Conservation (phyloP, 2,329 filamentous ascomycete genomes). For the Alternaria infectoria region DNA sequence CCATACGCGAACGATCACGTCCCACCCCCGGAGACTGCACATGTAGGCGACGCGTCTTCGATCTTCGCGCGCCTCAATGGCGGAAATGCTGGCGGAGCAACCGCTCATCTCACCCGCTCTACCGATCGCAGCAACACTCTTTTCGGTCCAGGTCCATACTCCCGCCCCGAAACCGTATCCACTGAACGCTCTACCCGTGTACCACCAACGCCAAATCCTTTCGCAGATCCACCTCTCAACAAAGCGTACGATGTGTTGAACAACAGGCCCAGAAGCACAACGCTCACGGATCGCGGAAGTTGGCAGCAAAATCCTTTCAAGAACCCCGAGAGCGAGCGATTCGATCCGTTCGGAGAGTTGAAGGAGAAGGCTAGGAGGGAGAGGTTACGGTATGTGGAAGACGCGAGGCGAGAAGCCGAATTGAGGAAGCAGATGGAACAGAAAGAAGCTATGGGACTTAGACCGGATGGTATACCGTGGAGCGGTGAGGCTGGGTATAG, state of each 20-base stretch:
- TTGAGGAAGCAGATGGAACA: constrained; percentile 16
- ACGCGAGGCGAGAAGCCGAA: constrained; percentile 31
- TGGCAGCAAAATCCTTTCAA: constrained; percentile 46
- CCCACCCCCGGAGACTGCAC: constrained; percentile 29
- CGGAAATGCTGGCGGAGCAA: background rate
- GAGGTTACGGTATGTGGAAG: constrained; percentile 32
- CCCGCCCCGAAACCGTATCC: constrained; percentile 43
- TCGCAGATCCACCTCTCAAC: constrained; percentile 43
- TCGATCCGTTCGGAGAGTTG: constrained; percentile 47
- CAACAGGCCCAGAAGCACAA: constrained; percentile 40
- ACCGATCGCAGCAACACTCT: constrained; percentile 34
- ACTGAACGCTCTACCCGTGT: constrained; percentile 23
- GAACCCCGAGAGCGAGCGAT: constrained; percentile 42
- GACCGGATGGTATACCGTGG: constrained; percentile 17
- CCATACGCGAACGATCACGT: constrained; percentile 30
- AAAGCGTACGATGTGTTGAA: constrained; percentile 46
- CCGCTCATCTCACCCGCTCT: constrained; percentile 28
- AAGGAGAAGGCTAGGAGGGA: constrained; percentile 41
- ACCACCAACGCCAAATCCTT: constrained; percentile 41
- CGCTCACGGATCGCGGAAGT: constrained; percentile 42
- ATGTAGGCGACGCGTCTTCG: constrained; percentile 17
- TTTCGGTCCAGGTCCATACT: constrained; percentile 34
- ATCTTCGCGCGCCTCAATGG: constrained; percentile 16
- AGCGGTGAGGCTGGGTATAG: constrained; percentile 3
- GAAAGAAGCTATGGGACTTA: constrained; percentile 40